Evolutionary conservation across 495 filamentous ascomycete species (phyloP).

Genomic region (Tuber borchii): DNA sequence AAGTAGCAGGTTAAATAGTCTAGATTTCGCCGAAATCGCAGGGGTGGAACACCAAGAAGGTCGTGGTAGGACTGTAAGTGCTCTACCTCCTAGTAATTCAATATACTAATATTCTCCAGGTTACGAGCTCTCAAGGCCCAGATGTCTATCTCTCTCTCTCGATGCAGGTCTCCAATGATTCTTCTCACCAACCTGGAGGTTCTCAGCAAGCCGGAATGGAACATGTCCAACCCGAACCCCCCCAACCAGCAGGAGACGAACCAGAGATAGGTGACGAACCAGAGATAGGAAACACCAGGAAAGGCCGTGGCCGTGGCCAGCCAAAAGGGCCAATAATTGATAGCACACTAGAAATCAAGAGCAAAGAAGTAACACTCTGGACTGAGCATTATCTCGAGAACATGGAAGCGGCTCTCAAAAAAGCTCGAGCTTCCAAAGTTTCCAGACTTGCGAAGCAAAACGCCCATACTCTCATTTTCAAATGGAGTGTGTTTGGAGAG

Average conservation of each 20-base stretch:
- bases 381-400: slow-evolving; percentile 54
- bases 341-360: slow-evolving; percentile 49
- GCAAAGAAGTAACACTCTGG: slow-evolving; percentile 54
- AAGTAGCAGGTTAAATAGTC: slow-evolving; percentile 41
- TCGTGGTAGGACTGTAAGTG: slow-evolving; percentile 20
- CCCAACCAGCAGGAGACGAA: neutral
- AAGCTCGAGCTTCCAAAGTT: slow-evolving; percentile 9
- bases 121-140: neutral
- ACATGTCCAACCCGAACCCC: neutral
- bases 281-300: slow-evolving; percentile 8
- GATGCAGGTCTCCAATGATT: neutral
- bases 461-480: slow-evolving; percentile 47
- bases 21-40: slow-evolving; percentile 45
- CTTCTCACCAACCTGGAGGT: neutral
- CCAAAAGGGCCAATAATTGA: slow-evolving; percentile 40
- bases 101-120: neutral
- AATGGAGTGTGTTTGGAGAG: slow-evolving; percentile 44
- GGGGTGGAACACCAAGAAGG: slow-evolving; percentile 45
- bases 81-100: neutral
- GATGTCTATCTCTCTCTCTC: neutral
- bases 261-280: neutral
- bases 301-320: slow-evolving; percentile 22
- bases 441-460: slow-evolving; percentile 47
- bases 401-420: slow-evolving; percentile 46
- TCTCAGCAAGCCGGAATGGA: neutral